phyloP scores from a whole-genome alignment of 73 alveolate genomes.

The Paramecium octaurelia region DNA sequence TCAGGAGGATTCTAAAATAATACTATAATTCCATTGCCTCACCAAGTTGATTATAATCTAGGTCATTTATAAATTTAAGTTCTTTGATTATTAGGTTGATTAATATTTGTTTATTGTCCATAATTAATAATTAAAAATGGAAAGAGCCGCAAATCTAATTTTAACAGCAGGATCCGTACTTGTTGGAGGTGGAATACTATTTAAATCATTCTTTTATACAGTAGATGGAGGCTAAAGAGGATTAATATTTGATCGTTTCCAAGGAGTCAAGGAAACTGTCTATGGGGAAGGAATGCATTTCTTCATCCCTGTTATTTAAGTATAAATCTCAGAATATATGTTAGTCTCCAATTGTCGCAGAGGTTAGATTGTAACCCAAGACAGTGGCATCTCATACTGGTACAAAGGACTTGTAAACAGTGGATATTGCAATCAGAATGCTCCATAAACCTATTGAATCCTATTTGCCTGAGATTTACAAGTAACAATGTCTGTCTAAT shows the following conservation, averaged over 20 bases:
- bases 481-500: background rate
- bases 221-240: constrained; percentile 91
- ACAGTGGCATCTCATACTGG: constrained; percentile 81
- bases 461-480: constrained; percentile 70
- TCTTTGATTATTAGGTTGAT: background rate
- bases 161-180: background rate
- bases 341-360: constrained; percentile 77
- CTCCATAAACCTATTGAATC: constrained; percentile 75
- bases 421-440: constrained; percentile 76
- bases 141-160: background rate
- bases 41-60: background rate
- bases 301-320: constrained; percentile 72
- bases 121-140: background rate
- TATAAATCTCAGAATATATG: background rate
- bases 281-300: constrained; percentile 89
- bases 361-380: constrained; percentile 72
- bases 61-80: no score
- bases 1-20: background rate
- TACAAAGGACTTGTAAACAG: constrained; percentile 84
- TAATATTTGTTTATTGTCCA: background rate
- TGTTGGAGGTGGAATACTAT: background rate
- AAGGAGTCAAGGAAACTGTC: constrained; percentile 70
- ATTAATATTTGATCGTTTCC: constrained; percentile 71
- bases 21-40: background rate
- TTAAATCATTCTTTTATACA: constrained; percentile 67